phyloP scores from a whole-genome alignment of 805 yeast species.

The Ogataea naganishii region DNA sequence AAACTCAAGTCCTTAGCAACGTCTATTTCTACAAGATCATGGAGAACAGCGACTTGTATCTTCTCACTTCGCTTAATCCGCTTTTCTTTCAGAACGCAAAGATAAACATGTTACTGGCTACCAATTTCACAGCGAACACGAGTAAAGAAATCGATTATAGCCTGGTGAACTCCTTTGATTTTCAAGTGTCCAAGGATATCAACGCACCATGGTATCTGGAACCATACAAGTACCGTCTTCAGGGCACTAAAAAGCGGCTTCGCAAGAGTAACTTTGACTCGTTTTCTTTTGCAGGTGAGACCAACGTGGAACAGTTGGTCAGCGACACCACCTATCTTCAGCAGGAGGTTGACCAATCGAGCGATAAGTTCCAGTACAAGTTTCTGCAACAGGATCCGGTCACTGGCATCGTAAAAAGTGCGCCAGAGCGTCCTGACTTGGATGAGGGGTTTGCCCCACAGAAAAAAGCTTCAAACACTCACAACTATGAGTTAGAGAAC shows the following conservation, averaged over 20 bases:
- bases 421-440: not conserved
- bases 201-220: no score
- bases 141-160: slow-evolving; percentile 6
- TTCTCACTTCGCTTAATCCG: slow-evolving; percentile 19
- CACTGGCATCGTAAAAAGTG: not conserved
- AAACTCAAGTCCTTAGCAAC: slow-evolving; percentile 18
- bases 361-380: slow-evolving; percentile 19
- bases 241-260: no score
- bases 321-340: no score
- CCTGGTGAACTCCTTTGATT: not conserved
- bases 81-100: slow-evolving; percentile 17
- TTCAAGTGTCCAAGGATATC: no score
- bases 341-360: slow-evolving; percentile 13
- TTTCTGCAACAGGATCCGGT: slow-evolving; percentile 11
- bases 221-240: no score
- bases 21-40: slow-evolving; percentile 23
- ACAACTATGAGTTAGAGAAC: not conserved
- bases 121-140: slow-evolving; percentile 14
- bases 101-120: slow-evolving; percentile 17
- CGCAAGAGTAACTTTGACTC: no score
- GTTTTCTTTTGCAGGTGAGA: no score
- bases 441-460: not conserved
- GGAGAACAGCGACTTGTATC: slow-evolving; percentile 15
- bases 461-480: no score
- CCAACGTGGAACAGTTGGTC: no score